These are phyloP conservation scores for Naganishia antarctica DNA, from an alignment of 768 basidiomycete genomes.

Conservation along the genomic window DNA sequence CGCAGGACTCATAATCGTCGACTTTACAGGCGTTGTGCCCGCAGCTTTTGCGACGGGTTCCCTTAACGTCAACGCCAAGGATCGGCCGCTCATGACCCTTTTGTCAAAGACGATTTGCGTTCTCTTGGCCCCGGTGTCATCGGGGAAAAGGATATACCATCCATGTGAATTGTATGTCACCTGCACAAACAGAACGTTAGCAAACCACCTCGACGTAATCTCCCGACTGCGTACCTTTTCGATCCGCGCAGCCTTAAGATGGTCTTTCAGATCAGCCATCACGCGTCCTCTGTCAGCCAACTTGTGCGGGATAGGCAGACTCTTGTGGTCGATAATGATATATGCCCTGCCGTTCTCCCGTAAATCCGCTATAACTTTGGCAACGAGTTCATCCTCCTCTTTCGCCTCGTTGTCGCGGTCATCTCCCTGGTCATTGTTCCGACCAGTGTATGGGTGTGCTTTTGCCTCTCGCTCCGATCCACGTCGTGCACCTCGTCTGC, in stretches of 20 bases:
- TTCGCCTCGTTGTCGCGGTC: not conserved
- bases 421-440: too few species aligned
- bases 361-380: conserved; percentile 25
- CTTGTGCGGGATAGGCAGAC: conserved; percentile 23
- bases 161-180: conserved; percentile 65
- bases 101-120: conserved; percentile 62
- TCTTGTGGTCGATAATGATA: conserved; percentile 35
- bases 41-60: not conserved
- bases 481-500: not conserved
- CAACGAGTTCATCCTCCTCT: not conserved
- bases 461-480: not conserved
- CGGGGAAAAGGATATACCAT: conserved; percentile 76
- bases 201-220: conserved; percentile 8
- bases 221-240: not conserved
- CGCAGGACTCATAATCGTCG: not conserved
- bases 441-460: too few species aligned
- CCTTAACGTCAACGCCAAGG: not conserved
- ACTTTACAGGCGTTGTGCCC: not conserved
- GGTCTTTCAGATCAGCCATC: conserved; percentile 65
- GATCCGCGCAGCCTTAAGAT: conserved; percentile 53
- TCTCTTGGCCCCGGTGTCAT: conserved; percentile 60
- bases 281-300: conserved; percentile 8
- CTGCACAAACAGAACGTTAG: conserved; percentile 49
- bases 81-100: conserved; percentile 33
- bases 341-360: conserved; percentile 37